Conservation (phyloP, 2,329 filamentous ascomycete genomes). For the Venturia effusa region DNA sequence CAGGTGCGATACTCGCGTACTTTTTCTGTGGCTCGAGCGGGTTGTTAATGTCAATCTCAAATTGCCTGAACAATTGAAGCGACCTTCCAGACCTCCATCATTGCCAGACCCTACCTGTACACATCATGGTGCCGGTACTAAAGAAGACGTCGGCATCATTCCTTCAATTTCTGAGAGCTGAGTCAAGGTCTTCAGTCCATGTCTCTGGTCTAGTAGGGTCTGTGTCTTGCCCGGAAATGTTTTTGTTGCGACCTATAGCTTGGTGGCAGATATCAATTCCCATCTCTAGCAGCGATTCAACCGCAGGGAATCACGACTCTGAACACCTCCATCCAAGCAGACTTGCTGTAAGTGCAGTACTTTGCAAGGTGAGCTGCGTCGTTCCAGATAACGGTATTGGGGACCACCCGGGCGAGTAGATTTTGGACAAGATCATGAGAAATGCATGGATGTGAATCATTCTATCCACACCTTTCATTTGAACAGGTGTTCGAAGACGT, state of each 20-base stretch:
- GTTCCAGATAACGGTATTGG: neutral
- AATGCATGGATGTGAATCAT: neutral
- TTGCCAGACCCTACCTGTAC: constrained; percentile 23
- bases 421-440: too few relatives aligned
- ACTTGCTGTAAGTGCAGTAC: neutral
- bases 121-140: constrained; percentile 30
- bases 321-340: neutral
- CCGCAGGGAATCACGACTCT: neutral
- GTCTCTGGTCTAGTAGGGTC: neutral
- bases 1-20: neutral
- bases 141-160: neutral
- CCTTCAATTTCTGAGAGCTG: neutral
- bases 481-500: neutral
- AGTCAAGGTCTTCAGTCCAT: neutral
- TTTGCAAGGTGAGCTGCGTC: neutral
- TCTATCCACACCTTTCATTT: neutral
- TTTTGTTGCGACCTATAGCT: neutral
- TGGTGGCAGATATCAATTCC: neutral
- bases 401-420: neutral
- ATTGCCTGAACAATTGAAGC: constrained; percentile 25
- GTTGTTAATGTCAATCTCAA: constrained; percentile 8
- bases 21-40: constrained; percentile 5
- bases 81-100: constrained; percentile 27
- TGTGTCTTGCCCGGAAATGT: neutral
- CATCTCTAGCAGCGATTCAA: neutral